A percentile compares a stretch with the other conserved stretches of the same genome.
phyloP scores from a whole-genome alignment of 768 basidiomycete genomes.

The Termitomyces sp. region DNA sequence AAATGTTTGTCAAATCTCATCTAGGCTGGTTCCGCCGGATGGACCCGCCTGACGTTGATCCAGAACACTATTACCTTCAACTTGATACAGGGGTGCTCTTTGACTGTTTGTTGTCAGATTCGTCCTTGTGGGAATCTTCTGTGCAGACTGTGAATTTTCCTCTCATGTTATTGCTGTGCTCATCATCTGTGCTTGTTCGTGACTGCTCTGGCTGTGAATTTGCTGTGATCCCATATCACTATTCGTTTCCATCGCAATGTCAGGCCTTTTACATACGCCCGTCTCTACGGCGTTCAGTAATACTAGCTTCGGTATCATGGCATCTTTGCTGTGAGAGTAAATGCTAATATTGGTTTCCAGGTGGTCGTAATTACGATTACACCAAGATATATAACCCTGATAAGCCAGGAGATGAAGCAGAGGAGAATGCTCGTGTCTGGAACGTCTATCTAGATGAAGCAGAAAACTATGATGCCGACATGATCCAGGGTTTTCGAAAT shows the following conservation, averaged over 20 bases:
- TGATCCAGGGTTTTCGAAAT: constrained; percentile 9
- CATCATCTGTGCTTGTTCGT: background rate
- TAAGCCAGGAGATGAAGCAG: constrained; percentile 5
- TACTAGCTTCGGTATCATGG: background rate
- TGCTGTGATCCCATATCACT: background rate
- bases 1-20: background rate
- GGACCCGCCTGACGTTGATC: background rate
- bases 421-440: constrained; percentile 13
- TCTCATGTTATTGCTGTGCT: background rate
- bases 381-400: constrained; percentile 9
- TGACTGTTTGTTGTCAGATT: background rate
- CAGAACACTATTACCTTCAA: background rate
- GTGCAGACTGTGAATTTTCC: background rate
- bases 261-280: background rate
- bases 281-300: background rate
- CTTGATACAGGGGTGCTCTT: background rate
- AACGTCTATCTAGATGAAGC: constrained; percentile 11
- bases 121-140: background rate
- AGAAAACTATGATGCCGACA: constrained; percentile 8
- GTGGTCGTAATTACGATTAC: constrained; percentile 6
- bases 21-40: background rate
- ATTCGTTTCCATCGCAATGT: background rate
- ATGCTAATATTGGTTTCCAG: background rate
- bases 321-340: background rate
- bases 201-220: background rate